Conservation (phyloP, 495 filamentous ascomycete genomes). For the Xylaria flabelliformis region DNA sequence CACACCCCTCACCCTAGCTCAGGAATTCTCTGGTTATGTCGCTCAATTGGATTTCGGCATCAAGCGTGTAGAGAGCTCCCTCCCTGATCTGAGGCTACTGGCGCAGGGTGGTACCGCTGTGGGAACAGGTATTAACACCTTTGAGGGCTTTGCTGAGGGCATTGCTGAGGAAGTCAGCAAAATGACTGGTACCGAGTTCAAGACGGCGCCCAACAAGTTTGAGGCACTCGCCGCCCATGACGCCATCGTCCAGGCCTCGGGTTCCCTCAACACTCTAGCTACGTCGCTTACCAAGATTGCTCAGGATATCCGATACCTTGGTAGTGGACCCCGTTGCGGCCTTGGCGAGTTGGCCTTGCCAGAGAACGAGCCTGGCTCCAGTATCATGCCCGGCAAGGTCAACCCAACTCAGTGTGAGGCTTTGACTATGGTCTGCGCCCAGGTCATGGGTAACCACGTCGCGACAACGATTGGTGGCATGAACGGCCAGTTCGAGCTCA, state of each 20-base stretch:
- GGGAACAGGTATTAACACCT: constrained; percentile 97
- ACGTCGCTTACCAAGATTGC: constrained; percentile 96
- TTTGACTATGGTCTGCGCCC: constrained; percentile 95
- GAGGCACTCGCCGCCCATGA: constrained; percentile 98
- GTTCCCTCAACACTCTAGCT: constrained; percentile 92
- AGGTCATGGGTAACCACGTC: constrained; percentile 97
- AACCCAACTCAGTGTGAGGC: constrained; percentile 99
- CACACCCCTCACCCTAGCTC: constrained; percentile 92
- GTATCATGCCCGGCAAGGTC: constrained; percentile 99
- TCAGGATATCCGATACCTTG: constrained; percentile 96
- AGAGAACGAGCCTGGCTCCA: constrained; percentile 96
- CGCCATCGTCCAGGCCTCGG: constrained; percentile 90
- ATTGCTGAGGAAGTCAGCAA: constrained; percentile 89
- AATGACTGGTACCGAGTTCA: constrained; percentile 91
- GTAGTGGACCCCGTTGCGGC: constrained; percentile 93
- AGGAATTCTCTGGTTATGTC: constrained; percentile 98
- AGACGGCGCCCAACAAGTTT: constrained; percentile 98
- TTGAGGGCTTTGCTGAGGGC: constrained; percentile 90
- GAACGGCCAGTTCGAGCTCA: constrained; percentile 98
- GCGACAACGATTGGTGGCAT: constrained; percentile 91
- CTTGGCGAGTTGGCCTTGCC: constrained; percentile 90
- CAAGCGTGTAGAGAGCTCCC: constrained; percentile 79
- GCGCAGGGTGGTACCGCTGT: constrained; percentile 98
- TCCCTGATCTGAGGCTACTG: constrained; percentile 84
- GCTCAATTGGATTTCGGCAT: constrained; percentile 91